Percentiles rank a stretch among this genome's conserved stretches.
phyloP scores from a whole-genome alignment of 768 basidiomycete genomes.

The Gymnopilus junonius region DNA sequence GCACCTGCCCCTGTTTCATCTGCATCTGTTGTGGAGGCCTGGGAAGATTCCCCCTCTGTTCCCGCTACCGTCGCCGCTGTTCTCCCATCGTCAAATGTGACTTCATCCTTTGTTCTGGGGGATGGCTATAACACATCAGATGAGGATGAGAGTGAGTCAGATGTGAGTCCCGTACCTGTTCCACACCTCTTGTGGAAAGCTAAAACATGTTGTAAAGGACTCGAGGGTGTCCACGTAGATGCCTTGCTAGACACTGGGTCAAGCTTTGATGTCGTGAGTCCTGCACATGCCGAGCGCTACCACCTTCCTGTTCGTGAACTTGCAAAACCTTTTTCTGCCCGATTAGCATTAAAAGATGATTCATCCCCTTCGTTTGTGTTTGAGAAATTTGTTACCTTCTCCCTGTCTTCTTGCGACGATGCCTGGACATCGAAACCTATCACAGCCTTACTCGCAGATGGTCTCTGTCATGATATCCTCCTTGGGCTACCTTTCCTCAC shows the following conservation, averaged over 20 bases:
- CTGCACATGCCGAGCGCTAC: conserved; percentile 6
- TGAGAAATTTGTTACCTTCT: conserved; percentile 7
- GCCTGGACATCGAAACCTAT: conserved; percentile 9
- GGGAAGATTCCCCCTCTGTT: no score
- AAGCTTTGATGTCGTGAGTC: conserved; percentile 6
- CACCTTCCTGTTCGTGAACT: neutral
- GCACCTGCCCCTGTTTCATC: neutral
- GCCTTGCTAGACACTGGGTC: neutral
- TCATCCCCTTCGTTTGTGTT: neutral
- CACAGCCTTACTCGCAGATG: conserved; percentile 10
- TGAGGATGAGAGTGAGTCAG: neutral
- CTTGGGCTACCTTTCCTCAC: conserved; percentile 9
- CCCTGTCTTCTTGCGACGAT: conserved; percentile 4
- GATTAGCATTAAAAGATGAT: conserved; percentile 3
- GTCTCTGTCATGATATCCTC: conserved; percentile 10
- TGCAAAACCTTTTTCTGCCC: neutral
- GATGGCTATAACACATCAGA: neutral
- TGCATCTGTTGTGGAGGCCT: neutral
- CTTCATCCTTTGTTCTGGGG: neutral
- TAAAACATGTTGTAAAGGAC: neutral
- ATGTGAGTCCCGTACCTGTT: neutral
- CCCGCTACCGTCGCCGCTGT: neutral
- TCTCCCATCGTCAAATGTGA: neutral
- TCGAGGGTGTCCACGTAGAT: neutral
- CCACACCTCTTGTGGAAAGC: conserved; percentile 7